Conservation (phyloP, 345 rosid species). For the Moricandia arvensis region DNA sequence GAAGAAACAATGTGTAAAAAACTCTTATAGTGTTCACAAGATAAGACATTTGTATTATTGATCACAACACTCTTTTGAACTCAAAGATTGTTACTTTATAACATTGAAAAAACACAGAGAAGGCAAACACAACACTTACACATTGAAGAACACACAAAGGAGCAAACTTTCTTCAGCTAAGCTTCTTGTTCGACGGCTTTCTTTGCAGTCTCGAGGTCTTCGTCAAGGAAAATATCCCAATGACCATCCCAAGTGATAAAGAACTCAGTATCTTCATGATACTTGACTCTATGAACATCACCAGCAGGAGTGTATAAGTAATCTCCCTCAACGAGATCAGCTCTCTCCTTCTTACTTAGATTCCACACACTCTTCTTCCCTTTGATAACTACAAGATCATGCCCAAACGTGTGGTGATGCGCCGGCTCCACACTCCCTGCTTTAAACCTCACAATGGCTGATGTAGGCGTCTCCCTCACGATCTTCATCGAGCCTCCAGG, state of each 20-base stretch:
- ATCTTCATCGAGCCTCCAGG: conserved; percentile 96
- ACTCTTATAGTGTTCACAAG: conserved; percentile 15
- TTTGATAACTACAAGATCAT: conserved; percentile 67
- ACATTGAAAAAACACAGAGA: not conserved
- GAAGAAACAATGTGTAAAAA: conserved; percentile 15
- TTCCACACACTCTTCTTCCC: conserved; percentile 89
- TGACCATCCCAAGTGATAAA: conserved; percentile 94
- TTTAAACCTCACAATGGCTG: conserved; percentile 70
- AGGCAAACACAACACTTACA: not conserved
- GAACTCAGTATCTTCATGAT: conserved; percentile 83
- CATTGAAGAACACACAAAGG: not conserved
- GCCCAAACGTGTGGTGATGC: conserved; percentile 90
- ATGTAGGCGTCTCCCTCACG: conserved; percentile 77
- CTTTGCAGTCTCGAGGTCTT: conserved; percentile 70
- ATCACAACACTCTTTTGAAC: not conserved
- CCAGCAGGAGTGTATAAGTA: conserved; percentile 78
- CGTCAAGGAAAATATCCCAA: conserved; percentile 84
- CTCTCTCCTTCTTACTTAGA: conserved; percentile 60
- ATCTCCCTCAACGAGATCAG: conserved; percentile 66
- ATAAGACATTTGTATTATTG: not conserved
- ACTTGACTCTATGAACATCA: conserved; percentile 84
- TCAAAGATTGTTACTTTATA: conserved; percentile 8
- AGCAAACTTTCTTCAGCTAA: not conserved
- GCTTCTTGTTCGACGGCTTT: conserved; percentile 39
- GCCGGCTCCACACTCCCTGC: conserved; percentile 93